Base-by-base conservation (phyloP, 768 basidiomycete species). In the Kwoniella europaea region DNA sequence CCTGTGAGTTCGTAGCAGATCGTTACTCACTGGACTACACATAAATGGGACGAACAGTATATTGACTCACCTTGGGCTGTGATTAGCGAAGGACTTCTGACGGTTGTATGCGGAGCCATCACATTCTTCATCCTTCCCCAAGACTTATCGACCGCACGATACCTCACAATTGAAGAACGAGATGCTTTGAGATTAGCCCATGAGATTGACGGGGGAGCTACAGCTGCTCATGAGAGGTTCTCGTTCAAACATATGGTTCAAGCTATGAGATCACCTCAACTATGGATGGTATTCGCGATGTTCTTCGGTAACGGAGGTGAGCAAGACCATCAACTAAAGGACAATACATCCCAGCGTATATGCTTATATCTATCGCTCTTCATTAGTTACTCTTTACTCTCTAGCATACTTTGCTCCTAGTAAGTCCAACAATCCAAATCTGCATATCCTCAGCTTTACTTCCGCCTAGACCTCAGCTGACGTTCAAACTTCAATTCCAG, bases 31-130 rank as follows among this genome's bases (percentile, higher is more conserved):
- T 52, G 4, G 50, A 52, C 50, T 20, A 10, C 13, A 4, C n/a
- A 20, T 52, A 20, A 10, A 52, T 16, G 50, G 50, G 52, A 53
- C 16, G 52, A 16, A 15, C 52, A 16, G 3, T 53, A 20, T 16
- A 53, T 16, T 53, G 52, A 53, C 52, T 20, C 50, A 2, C 18
- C 58, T 24, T 55, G 27, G 64, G 56, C 20, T 60, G 12, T 56
- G 12, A 7, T 22, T 63, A 74, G 74, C 10, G 88, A 91, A 81
- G 91, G 91, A 1, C 82, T 87, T 2, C 88, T 92, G 81, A 91
- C 90, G 0, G 83, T 88, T 67, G 58, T 87, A 2, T 88, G 90
- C 70, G 91, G 90, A 7, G 42, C 87, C 3, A 35, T 80, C 1
- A 85, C 87, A 0, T 90, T 69, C 84, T 84, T 86, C 73, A 66